Conservation (phyloP, 768 basidiomycete genomes). For the Auricularia sp. region DNA sequence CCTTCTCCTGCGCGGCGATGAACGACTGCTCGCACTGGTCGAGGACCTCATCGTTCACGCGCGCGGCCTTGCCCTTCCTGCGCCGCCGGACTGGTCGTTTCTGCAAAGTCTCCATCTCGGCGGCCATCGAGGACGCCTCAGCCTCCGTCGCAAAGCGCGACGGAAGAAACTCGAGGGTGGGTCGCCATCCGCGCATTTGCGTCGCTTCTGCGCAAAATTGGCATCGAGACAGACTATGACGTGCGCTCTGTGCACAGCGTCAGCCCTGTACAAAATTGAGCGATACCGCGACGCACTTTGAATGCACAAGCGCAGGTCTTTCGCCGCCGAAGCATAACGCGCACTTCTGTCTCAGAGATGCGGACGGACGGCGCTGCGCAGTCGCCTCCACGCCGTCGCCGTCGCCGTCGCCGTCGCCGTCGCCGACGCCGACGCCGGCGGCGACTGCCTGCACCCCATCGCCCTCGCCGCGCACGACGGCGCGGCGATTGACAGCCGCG, state of each 20-base stretch:
- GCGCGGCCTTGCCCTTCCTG: not conserved
- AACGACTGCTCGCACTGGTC: slow-evolving; percentile 2
- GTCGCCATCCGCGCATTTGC: slow-evolving; percentile 10
- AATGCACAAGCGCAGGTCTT: not conserved
- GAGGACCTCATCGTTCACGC: not conserved
- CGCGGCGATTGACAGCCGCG: too few species aligned
- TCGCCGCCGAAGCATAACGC: not conserved
- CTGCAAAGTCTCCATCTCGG: slow-evolving; percentile 10
- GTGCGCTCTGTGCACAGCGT: slow-evolving; percentile 9
- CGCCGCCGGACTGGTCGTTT: not conserved
- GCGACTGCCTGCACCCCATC: too few species aligned
- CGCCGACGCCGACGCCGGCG: too few species aligned
- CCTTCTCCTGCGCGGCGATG: not conserved
- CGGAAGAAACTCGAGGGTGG: slow-evolving; percentile 12
- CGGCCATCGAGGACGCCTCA: slow-evolving; percentile 15
- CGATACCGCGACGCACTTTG: not conserved
- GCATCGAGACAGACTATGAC: slow-evolving; percentile 23
- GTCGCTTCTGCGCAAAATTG: slow-evolving; percentile 24
- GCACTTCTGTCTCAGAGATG: not conserved
- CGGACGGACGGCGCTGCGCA: not conserved
- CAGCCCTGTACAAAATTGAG: not conserved
- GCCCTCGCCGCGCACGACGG: too few species aligned
- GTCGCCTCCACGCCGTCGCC: too few species aligned
- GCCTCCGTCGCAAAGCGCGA: slow-evolving; percentile 14
- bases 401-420: too few species aligned